phyloP scores from a whole-genome alignment of 345 rosid genomes.

The Punica granatum region DNA sequence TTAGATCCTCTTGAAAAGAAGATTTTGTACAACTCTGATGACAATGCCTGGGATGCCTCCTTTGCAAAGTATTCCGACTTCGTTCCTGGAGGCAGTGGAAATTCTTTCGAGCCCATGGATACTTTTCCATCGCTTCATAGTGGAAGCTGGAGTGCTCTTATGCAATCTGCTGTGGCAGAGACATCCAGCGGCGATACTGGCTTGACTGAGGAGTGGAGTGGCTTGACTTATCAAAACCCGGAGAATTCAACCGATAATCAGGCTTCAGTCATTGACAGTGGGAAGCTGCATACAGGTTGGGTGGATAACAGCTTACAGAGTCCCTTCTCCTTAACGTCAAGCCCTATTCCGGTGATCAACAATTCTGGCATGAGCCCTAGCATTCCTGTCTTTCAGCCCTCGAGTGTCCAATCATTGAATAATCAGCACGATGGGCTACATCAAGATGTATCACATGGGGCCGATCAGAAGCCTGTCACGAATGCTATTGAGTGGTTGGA shows the following conservation, averaged over 20 bases:
- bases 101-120: conserved; percentile 28
- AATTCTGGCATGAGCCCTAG: conserved; percentile 25
- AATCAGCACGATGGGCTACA: conserved; percentile 13
- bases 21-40: conserved; percentile 66
- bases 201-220: conserved; percentile 68
- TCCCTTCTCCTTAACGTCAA: conserved; percentile 26
- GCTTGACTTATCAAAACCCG: conserved; percentile 46
- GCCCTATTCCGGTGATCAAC: conserved; percentile 20
- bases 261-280: conserved; percentile 32
- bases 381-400: conserved; percentile 47
- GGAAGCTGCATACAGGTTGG: conserved; percentile 47
- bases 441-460: conserved; percentile 27
- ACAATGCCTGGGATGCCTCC: conserved; percentile 42
- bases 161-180: conserved; percentile 91
- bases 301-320: conserved; percentile 36
- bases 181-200: conserved; percentile 63
- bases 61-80: conserved; percentile 29
- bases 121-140: conserved; percentile 47
- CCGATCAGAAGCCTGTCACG: conserved; percentile 29
- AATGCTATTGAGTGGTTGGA: conserved; percentile 34
- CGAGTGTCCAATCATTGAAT: conserved; percentile 19
- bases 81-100: conserved; percentile 40
- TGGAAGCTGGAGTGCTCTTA: conserved; percentile 96
- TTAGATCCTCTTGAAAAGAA: conserved; percentile 82
- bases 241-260: conserved; percentile 43